Conservation (phyloP, 345 rosid species). For the Noccaea caerulescens region DNA sequence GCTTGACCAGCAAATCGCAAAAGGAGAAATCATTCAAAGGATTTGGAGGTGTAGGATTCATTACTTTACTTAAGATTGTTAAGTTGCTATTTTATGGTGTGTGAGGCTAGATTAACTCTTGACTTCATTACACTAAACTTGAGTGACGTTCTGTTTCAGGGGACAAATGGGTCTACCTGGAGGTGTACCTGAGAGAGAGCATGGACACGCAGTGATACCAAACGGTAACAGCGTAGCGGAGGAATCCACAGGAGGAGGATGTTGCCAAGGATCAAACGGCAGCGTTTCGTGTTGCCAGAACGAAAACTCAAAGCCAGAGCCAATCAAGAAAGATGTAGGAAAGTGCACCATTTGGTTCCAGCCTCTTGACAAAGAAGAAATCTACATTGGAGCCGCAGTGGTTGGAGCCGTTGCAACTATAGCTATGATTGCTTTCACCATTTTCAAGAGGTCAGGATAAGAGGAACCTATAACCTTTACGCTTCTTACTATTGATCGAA, state of each 20-base stretch:
- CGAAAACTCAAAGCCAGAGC: conserved; percentile 45
- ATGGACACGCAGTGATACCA: conserved; percentile 49
- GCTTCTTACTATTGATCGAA: no score
- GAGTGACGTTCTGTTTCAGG: no score
- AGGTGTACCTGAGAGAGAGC: conserved; percentile 47
- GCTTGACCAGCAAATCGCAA: conserved; percentile 82
- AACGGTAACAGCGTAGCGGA: conserved; percentile 46
- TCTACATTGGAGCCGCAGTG: conserved; percentile 62
- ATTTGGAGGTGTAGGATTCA: conserved; percentile 70
- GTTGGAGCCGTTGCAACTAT: conserved; percentile 72
- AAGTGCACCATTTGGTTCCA: conserved; percentile 49
- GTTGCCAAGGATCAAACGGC: conserved; percentile 77
- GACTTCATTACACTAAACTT: no score
- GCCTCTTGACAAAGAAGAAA: conserved; percentile 62
- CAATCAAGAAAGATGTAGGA: conserved; percentile 42
- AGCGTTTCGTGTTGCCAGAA: conserved; percentile 82
- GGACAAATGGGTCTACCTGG: conserved; percentile 69
- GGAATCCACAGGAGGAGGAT: conserved; percentile 49
- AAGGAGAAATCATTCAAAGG: conserved; percentile 73
- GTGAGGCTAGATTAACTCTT: no score
- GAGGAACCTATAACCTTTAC: conserved; percentile 19
- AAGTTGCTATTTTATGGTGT: background rate
- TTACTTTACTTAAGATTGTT: background rate
- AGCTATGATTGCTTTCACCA: conserved; percentile 69
- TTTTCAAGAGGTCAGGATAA: conserved; percentile 66